Evolutionary conservation across 768 basidiomycete genomes (phyloP), one percentile per base, ranked within the genome.

Genomic region (Calocera viscosa): DNA sequence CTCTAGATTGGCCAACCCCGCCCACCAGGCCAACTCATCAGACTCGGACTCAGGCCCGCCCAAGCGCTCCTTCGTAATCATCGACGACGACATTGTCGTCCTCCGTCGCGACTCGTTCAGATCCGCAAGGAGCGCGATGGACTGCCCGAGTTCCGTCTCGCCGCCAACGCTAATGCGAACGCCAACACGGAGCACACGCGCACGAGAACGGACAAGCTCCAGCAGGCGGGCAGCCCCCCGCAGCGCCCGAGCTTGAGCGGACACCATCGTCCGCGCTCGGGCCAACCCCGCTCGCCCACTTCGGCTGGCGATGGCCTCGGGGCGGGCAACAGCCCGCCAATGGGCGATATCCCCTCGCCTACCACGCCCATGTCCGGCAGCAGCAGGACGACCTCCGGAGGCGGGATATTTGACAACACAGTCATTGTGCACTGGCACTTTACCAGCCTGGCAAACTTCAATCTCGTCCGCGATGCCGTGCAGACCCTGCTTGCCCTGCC

Each of bases 351-450:
- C 7, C 35, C 35, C 35, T 38, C 35, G 7, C 35, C 35, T 14
- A 5, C 35, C 14, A 5, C 35, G 35, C 5, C 7, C 35, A 38
- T 38, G 7, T 5, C 35, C 7, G 35, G 35, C 7, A 38, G 35
- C 35, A 38, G 35, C 35, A 38, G 35, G 35, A 66, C 63, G 8
- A 17, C 5, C 43, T 47, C 43, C 19, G 43, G 43, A 5, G 19
- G 16, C 24, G 43, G 16, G 24, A 17, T 24, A 47, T 24, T 19
- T 7, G 43, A 47, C 19, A 47, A 67, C 72, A 17, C 43, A 26
- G 83, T 93, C 65, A 82, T 94, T 68, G 79, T 99, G 38, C 90
- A 98, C n/a, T n/a, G n/a, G n/a, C n/a, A n/a, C 74, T 98, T 97
- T 74, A 94, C 94, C 1, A 91, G 90, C 71, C 79, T 98, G 2